Evolutionary conservation across 208 protist species (phyloP).

Genomic region (Trypanosomatidae sp.): DNA sequence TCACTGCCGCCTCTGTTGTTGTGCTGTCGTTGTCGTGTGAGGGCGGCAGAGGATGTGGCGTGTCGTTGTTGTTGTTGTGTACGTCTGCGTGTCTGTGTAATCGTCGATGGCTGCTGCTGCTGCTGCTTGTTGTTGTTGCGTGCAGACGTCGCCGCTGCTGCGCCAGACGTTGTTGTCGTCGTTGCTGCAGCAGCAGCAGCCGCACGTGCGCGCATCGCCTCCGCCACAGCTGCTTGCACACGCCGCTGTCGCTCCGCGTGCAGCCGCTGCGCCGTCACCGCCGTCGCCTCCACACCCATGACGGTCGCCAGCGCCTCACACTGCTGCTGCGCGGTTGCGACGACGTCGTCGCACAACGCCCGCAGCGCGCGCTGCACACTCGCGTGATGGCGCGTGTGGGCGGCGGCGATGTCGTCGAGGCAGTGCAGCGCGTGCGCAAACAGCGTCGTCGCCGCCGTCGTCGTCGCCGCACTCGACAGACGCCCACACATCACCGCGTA

Average conservation of each 20-base stretch:
- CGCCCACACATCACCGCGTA: constrained; percentile 13
- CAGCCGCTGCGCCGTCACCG: not conserved
- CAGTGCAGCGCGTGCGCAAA: constrained; percentile 39
- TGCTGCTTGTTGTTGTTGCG: no score
- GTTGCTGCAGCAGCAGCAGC: no score
- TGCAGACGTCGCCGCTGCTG: no score
- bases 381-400: constrained; percentile 41
- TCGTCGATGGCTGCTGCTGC: no score
- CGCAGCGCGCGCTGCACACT: constrained; percentile 17
- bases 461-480: constrained; percentile 29
- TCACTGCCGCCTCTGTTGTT: no score
- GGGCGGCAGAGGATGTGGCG: no score
- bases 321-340: constrained; percentile 6
- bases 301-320: constrained; percentile 6
- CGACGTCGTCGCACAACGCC: constrained; percentile 6
- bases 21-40: no score
- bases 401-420: constrained; percentile 39
- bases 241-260: not conserved
- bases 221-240: not conserved
- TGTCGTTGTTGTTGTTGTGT: no score
- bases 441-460: constrained; percentile 26
- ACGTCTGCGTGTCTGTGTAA: no score
- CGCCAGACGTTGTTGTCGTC: no score
- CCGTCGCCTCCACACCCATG: constrained; percentile 5
- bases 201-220: no score